These are phyloP conservation scores for Aspergillus aculeatus DNA, from an alignment of 2,329 filamentous ascomycete species.

Conservation along the genomic window DNA sequence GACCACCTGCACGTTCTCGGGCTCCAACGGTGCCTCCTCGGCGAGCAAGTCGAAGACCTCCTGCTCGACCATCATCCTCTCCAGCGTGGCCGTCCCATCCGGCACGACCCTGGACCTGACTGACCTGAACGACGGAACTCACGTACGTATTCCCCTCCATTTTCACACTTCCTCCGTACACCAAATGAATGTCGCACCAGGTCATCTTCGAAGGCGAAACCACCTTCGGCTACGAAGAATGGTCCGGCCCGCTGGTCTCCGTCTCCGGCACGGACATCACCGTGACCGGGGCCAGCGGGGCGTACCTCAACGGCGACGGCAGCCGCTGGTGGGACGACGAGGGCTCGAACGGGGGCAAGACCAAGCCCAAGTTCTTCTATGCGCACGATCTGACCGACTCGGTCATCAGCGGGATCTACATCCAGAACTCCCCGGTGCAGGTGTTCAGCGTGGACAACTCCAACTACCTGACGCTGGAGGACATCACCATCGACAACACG, in stretches of 20 bases:
- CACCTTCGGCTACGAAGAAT: conserved; percentile 64
- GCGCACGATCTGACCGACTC: conserved; percentile 40
- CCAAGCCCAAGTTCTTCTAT: conserved; percentile 66
- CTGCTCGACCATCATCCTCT: conserved; percentile 4
- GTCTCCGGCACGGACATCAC: conserved; percentile 58
- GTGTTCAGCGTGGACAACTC: conserved; percentile 41
- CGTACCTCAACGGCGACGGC: conserved; percentile 57
- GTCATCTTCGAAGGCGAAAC: conserved; percentile 66
- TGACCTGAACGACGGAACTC: conserved; percentile 43
- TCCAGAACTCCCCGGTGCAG: conserved; percentile 41
- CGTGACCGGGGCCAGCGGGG: conserved; percentile 52
- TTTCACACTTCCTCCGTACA: neutral
- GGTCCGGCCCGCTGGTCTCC: conserved; percentile 62
- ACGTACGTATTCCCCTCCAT: conserved; percentile 27
- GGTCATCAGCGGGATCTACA: conserved; percentile 33
- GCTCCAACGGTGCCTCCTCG: neutral
- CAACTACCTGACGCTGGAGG: conserved; percentile 52
- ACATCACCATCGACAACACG: conserved; percentile 59
- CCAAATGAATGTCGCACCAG: conserved; percentile 17
- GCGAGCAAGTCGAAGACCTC: conserved; percentile 5
- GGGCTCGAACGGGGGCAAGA: conserved; percentile 61
- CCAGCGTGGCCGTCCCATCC: conserved; percentile 1
- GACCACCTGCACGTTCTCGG: conserved; percentile 7
- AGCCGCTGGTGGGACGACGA: conserved; percentile 60
- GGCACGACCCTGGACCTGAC: conserved; percentile 12